These are phyloP conservation scores for Mycosphaerella arachidis DNA, from an alignment of 2,329 filamentous ascomycete species.

Conservation along the genomic window DNA sequence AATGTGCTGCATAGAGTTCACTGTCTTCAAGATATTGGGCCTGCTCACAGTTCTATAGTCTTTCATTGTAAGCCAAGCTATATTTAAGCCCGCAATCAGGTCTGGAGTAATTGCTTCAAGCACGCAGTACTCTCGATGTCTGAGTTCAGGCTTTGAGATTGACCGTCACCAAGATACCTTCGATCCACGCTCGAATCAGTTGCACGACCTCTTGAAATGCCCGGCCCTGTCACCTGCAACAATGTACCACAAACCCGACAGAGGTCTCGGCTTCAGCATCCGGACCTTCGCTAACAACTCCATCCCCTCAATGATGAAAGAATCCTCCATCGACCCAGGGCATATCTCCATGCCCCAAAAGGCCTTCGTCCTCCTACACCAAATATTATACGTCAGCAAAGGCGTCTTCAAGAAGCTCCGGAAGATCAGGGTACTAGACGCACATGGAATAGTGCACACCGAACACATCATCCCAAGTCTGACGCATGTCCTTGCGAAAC, in stretches of 20 bases:
- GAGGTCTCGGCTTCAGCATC: not conserved
- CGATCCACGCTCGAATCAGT: no score
- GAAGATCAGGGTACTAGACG: conserved; percentile 5
- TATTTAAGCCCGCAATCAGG: no score
- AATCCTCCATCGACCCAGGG: not conserved
- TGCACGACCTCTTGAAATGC: no score
- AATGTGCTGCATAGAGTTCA: no score
- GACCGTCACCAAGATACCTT: no score
- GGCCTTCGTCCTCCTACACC: conserved; percentile 6
- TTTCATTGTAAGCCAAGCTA: not conserved
- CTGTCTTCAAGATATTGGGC: not conserved
- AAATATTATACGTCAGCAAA: not conserved
- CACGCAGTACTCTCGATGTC: not conserved
- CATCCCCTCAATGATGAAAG: not conserved
- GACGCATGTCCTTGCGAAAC: conserved; percentile 6
- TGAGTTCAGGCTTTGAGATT: no score
- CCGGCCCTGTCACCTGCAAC: not conserved
- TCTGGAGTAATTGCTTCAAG: no score
- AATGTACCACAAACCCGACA: conserved; percentile 6
- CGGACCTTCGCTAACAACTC: not conserved
- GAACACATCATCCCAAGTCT: conserved; percentile 2
- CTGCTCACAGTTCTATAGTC: not conserved
- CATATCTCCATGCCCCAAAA: conserved; percentile 6
- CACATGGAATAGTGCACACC: conserved; percentile 5
- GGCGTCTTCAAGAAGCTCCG: conserved; percentile 5